A percentile compares a stretch with the other conserved stretches of the same genome.
Conservation (phyloP, 1,139 yeast genomes). For the Geotrichum carabidarum region DNA sequence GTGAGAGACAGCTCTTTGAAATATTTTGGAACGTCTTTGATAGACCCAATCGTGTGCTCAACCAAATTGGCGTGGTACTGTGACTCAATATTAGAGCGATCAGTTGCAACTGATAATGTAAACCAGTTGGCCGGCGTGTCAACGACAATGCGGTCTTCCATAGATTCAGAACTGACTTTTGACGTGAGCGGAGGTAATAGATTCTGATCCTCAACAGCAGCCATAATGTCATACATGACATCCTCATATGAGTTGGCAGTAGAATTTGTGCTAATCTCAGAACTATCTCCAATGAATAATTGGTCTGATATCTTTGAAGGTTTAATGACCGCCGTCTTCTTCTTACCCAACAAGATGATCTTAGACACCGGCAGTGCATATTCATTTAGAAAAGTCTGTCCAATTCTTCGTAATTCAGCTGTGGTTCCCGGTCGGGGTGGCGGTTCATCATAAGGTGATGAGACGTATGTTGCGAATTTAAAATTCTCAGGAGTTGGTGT, state of each 20-base stretch:
- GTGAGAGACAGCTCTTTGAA: conserved; percentile 9
- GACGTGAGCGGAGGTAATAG: not conserved
- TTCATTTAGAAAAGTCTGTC: conserved; percentile 29
- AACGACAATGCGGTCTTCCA: not conserved
- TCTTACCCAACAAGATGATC: conserved; percentile 26
- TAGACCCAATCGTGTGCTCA: not conserved
- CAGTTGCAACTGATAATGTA: not conserved
- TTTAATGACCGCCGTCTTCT: conserved; percentile 16
- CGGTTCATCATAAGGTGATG: conserved; percentile 18
- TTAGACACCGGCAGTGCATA: conserved; percentile 29
- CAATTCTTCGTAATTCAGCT: conserved; percentile 31
- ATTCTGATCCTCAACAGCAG: not conserved
- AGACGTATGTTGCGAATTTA: not conserved
- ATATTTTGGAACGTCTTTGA: conserved; percentile 8
- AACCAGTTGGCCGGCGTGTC: not conserved
- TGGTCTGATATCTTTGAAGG: not conserved
- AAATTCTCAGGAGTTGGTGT: conserved; percentile 15
- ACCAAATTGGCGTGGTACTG: conserved; percentile 7
- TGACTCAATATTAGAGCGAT: conserved; percentile 5
- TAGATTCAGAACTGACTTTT: not conserved
- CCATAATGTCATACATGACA: not conserved
- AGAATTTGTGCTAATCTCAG: conserved; percentile 18
- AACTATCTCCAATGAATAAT: conserved; percentile 11
- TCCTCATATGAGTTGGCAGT: not conserved
- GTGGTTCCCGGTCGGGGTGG: conserved; percentile 25